Conservation (phyloP, 2,329 filamentous ascomycete species). For the Colletotrichum euphorbiae region DNA sequence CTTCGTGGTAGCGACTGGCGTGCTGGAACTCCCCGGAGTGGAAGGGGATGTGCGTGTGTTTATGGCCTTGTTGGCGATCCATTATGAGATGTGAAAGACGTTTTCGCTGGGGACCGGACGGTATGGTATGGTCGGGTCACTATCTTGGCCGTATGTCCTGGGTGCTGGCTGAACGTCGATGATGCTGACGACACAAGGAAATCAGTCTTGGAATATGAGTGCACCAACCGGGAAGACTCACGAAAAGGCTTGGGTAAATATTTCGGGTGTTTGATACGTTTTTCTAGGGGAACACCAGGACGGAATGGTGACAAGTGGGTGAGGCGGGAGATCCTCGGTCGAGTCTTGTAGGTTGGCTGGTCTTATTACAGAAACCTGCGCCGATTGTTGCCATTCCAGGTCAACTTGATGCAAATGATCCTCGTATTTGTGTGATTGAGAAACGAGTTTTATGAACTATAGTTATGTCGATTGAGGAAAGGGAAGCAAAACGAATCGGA, state of each 20-base stretch:
- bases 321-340: too few species aligned
- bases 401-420: background rate
- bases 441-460: too few species aligned
- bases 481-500: too few species aligned
- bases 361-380: background rate
- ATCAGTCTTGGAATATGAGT: background rate
- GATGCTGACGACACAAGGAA: background rate
- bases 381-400: too few species aligned
- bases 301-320: too few species aligned
- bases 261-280: too few species aligned
- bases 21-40: background rate
- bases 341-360: background rate
- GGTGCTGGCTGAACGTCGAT: constrained; percentile 10
- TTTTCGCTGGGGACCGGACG: background rate
- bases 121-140: background rate
- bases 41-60: background rate
- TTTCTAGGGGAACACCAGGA: too few species aligned
- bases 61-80: constrained; percentile 6
- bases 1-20: constrained; percentile 13
- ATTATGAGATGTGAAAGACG: background rate
- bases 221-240: too few species aligned
- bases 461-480: background rate
- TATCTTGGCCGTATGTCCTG: background rate
- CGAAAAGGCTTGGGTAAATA: too few species aligned
- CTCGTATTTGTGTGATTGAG: too few species aligned